Conservation (phyloP, 495 filamentous ascomycete species). For the Aspergillus taichungensis region DNA sequence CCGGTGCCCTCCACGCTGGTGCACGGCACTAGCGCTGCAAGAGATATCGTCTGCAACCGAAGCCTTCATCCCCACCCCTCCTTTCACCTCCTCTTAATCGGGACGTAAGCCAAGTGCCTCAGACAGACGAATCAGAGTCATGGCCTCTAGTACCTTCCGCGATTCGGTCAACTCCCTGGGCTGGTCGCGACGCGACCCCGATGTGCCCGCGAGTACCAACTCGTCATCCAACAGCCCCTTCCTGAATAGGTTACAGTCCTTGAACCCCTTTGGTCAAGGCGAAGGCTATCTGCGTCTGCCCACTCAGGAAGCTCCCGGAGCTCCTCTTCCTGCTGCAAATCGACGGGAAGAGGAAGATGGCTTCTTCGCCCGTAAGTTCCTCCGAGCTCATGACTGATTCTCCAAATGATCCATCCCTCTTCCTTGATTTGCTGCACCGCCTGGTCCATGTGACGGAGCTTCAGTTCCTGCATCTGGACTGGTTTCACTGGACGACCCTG, state of each 20-base stretch:
- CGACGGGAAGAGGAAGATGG: slow-evolving; percentile 90
- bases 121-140: slow-evolving; percentile 27
- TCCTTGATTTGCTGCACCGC: slow-evolving; percentile 15
- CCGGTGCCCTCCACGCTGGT: slow-evolving; percentile 7
- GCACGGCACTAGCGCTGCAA: slow-evolving; percentile 5
- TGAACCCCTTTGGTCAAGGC: slow-evolving; percentile 81
- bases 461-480: slow-evolving; percentile 34
- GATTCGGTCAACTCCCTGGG: slow-evolving; percentile 91
- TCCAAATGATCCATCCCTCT: slow-evolving; percentile 7
- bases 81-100: not conserved
- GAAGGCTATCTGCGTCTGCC: slow-evolving; percentile 85
- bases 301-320: slow-evolving; percentile 72
- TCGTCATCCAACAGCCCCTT: slow-evolving; percentile 60
- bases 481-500: slow-evolving; percentile 11
- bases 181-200: slow-evolving; percentile 81
- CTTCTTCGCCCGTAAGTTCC: slow-evolving; percentile 88
- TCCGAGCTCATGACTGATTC: slow-evolving; percentile 15
- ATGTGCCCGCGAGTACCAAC: slow-evolving; percentile 71
- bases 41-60: slow-evolving; percentile 18
- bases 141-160: slow-evolving; percentile 86
- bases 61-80: slow-evolving; percentile 12
- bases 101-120: not conserved
- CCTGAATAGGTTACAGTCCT: slow-evolving; percentile 68
- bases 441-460: slow-evolving; percentile 29
- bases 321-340: slow-evolving; percentile 75